Base-by-base conservation (phyloP, 345 rosid genomes). In the Erucastrum elatum region DNA sequence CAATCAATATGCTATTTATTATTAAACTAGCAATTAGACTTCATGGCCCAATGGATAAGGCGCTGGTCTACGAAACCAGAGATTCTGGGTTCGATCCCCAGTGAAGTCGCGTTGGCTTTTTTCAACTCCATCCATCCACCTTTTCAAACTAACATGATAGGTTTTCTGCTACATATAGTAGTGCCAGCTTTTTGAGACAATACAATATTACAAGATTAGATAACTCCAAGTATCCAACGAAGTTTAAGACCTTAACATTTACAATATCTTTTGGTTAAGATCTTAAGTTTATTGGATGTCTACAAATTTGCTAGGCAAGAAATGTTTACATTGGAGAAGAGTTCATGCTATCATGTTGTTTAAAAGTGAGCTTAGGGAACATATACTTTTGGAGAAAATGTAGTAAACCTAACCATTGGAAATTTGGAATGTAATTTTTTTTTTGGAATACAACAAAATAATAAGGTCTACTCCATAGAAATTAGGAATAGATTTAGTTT, bases 11-110 rank as follows among this genome's bases (percentile, higher is more conserved):
- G 93, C 89, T 88, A 87, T 35, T 96, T 90, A 21, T 21, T 21
- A 21, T 21, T 21, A 0, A 0, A 21, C 21, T 21, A 21, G 0
- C 21, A 21, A 21, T 21, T 1, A 21, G 85, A 80, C 83, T 83
- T 75, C 81, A 76, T 83, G 85, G 85, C 85, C 85, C 85, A 83
- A 80, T 83, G 83, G 94, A 94, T 86, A 90, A 91, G 97, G 95
- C 91, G 90, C 97, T 91, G 90, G 97, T 90, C 94, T 83, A 90
- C 97, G 91, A 80, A 90, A 90, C 91, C 91, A 85, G 92, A 91
- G 91, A 87, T 65, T 92, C 91, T 86, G 89, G 92, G 94, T 91
- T 89, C 89, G 91, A 90, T 86, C 86, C 87, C 92, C 94, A 90
- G 89, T 80, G 87, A 86, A 88, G 91, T 88, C 94, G 94, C 3